Conservation (phyloP, 2,329 filamentous ascomycete species). For the Phaeoacremonium minimum region DNA sequence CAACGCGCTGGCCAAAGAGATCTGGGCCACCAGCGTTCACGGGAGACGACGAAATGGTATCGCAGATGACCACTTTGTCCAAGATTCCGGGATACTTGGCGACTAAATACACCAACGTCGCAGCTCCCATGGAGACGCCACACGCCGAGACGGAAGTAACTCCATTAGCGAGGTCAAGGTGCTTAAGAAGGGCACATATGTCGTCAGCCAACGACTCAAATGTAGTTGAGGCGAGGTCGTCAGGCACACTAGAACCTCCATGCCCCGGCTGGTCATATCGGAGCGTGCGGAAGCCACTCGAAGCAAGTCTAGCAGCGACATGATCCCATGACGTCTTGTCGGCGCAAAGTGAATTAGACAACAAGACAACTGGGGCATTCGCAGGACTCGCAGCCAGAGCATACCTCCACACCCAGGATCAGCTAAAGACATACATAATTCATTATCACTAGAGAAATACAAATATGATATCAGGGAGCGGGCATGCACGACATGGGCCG, state of each 20-base stretch:
- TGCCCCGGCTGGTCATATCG: slow-evolving; percentile 40
- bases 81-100: slow-evolving; percentile 31
- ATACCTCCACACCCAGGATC: slow-evolving; percentile 13
- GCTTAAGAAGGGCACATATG: slow-evolving; percentile 25
- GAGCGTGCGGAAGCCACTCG: slow-evolving; percentile 30
- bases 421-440: background rate
- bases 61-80: slow-evolving; percentile 30
- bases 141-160: background rate
- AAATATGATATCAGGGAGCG: too few species aligned
- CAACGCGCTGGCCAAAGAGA: slow-evolving; percentile 27
- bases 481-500: too few species aligned
- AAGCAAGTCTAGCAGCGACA: slow-evolving; percentile 26
- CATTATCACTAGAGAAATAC: too few species aligned
- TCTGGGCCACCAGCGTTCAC: slow-evolving; percentile 26
- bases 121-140: slow-evolving; percentile 39
- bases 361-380: slow-evolving; percentile 25
- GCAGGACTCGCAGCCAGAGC: slow-evolving; percentile 16
- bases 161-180: slow-evolving; percentile 20
- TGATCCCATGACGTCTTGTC: slow-evolving; percentile 32
- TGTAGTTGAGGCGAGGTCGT: slow-evolving; percentile 25
- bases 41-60: slow-evolving; percentile 34
- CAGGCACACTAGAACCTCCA: slow-evolving; percentile 28
- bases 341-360: slow-evolving; percentile 33
- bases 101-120: slow-evolving; percentile 32
- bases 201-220: slow-evolving; percentile 33